Conservation (phyloP, 2,329 filamentous ascomycete genomes). For the Penicillium janthinellum region DNA sequence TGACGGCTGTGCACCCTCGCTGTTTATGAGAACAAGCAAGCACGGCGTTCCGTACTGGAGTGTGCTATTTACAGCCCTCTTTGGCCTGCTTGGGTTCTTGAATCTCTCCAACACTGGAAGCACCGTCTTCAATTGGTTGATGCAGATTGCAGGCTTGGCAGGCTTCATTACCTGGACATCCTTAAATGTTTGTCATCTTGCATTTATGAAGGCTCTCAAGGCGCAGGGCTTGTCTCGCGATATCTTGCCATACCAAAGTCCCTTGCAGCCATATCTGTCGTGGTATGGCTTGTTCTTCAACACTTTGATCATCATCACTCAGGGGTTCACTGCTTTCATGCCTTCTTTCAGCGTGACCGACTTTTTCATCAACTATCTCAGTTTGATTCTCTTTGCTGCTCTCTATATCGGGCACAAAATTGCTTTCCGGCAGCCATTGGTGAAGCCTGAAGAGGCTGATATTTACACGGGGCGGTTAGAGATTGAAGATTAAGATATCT, state of each 20-base stretch:
- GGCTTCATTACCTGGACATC: slow-evolving; percentile 43
- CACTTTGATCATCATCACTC: slow-evolving; percentile 65
- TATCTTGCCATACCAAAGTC: slow-evolving; percentile 62
- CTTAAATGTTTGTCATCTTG: slow-evolving; percentile 59
- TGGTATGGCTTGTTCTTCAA: slow-evolving; percentile 69
- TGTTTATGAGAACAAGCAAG: slow-evolving; percentile 46
- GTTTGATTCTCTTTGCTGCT: slow-evolving; percentile 63
- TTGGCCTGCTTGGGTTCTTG: slow-evolving; percentile 70
- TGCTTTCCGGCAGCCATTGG: slow-evolving; percentile 40
- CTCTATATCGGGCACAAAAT: slow-evolving; percentile 64
- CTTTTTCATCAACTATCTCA: slow-evolving; percentile 46
- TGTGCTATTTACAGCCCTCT: slow-evolving; percentile 48
- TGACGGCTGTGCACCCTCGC: slow-evolving; percentile 47
- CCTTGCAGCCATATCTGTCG: slow-evolving; percentile 65
- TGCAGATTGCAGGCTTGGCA: slow-evolving; percentile 39
- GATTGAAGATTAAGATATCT: not conserved
- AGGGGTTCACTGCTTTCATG: slow-evolving; percentile 70
- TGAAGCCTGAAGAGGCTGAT: slow-evolving; percentile 22
- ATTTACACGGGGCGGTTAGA: not conserved
- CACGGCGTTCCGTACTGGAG: slow-evolving; percentile 49
- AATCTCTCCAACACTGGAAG: slow-evolving; percentile 65
- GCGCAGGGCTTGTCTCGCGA: slow-evolving; percentile 60
- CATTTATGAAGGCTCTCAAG: slow-evolving; percentile 63
- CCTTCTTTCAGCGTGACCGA: slow-evolving; percentile 57
- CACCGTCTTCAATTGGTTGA: slow-evolving; percentile 55